Evolutionary conservation across 2,329 filamentous ascomycete genomes (phyloP).

Genomic region (Zymoseptoria pseudotritici): DNA sequence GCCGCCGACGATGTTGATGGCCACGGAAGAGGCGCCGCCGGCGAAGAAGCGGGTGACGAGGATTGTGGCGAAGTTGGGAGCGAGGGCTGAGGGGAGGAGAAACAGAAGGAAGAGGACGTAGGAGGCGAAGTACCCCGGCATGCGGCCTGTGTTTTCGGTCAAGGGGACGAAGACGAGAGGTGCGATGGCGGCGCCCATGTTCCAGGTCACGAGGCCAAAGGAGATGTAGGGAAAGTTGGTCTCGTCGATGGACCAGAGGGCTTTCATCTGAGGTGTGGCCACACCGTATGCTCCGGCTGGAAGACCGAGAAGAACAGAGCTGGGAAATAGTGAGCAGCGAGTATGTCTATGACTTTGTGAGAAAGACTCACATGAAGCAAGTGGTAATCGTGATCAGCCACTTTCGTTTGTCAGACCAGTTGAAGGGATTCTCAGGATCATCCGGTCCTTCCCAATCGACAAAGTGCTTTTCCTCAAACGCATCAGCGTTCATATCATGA

Average conservation of each 20-base stretch:
- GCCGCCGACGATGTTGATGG: slow-evolving; percentile 24
- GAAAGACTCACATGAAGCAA: slow-evolving; percentile 17
- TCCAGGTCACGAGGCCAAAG: slow-evolving; percentile 27
- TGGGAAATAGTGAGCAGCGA: slow-evolving; percentile 11
- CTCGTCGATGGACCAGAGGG: slow-evolving; percentile 18
- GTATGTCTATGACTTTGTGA: background rate
- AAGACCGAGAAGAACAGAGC: slow-evolving; percentile 23
- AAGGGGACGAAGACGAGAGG: slow-evolving; percentile 27
- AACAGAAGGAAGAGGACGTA: slow-evolving; percentile 26
- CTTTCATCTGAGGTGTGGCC: slow-evolving; percentile 21
- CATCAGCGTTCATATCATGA: background rate
- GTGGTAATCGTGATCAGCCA: slow-evolving; percentile 25
- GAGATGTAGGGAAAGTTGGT: slow-evolving; percentile 24
- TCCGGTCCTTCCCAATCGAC: slow-evolving; percentile 19
- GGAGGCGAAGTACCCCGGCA: slow-evolving; percentile 22
- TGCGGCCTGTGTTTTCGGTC: slow-evolving; percentile 25
- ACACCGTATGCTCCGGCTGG: slow-evolving; percentile 25
- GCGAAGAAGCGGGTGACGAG: slow-evolving; percentile 30
- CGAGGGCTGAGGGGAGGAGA: slow-evolving; percentile 29
- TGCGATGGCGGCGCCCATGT: slow-evolving; percentile 26
- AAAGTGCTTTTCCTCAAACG: background rate
- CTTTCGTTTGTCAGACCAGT: slow-evolving; percentile 24
- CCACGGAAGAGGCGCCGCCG: slow-evolving; percentile 25
- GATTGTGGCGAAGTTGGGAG: slow-evolving; percentile 59
- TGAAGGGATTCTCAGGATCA: slow-evolving; percentile 22